Percentiles rank a stretch among this genome's conserved stretches.
These are phyloP conservation scores for Amanita exitialis DNA, from an alignment of 768 basidiomycete species.

Conservation along the genomic window DNA sequence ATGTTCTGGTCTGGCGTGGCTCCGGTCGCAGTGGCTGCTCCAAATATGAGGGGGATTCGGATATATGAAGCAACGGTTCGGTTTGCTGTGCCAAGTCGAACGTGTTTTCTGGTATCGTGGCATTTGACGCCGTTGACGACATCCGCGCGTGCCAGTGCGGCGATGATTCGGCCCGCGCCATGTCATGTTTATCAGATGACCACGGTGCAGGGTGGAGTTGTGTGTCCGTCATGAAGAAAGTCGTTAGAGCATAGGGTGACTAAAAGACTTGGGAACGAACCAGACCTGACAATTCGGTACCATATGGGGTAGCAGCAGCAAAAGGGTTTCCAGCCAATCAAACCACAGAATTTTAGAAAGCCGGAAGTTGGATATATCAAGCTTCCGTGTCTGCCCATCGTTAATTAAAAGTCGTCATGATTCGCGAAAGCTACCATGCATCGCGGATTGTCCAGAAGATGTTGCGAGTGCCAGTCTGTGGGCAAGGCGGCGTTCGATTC, in stretches of 20 bases:
- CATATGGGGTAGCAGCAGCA: background rate
- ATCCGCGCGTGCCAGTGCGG: background rate
- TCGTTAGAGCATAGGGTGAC: background rate
- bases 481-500: too few species aligned
- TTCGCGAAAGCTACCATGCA: background rate
- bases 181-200: background rate
- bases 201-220: background rate
- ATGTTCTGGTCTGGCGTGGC: background rate
- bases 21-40: slow-evolving; percentile 17
- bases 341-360: background rate
- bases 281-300: background rate
- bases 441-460: too few species aligned
- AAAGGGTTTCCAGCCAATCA: slow-evolving; percentile 1
- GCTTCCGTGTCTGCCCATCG: background rate
- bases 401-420: background rate
- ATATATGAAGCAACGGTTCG: slow-evolving; percentile 23
- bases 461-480: too few species aligned
- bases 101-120: slow-evolving; percentile 16
- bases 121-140: slow-evolving; percentile 14
- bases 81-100: slow-evolving; percentile 23
- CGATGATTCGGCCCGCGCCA: background rate
- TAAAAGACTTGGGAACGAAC: background rate
- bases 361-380: background rate
- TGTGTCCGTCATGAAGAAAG: background rate
- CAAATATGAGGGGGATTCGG: slow-evolving; percentile 18